phyloP scores from a whole-genome alignment of 768 basidiomycete species.

The Termitomyces eurrhizus region DNA sequence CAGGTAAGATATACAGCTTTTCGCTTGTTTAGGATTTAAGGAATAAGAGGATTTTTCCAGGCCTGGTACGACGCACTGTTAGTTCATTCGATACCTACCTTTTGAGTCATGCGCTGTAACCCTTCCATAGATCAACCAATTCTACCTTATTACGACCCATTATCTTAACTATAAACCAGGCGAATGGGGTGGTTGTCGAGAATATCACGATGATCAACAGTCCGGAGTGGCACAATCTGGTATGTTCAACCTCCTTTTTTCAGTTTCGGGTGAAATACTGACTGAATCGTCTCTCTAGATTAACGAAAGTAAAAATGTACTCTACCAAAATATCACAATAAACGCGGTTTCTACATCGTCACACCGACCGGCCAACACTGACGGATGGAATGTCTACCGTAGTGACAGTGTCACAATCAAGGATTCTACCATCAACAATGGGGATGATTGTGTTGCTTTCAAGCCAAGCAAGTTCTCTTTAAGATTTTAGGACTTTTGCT shows the following conservation, averaged over 20 bases:
- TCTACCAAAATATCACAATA: conserved; percentile 44
- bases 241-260: conserved; percentile 15
- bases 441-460: conserved; percentile 59
- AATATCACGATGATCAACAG: conserved; percentile 46
- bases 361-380: conserved; percentile 44
- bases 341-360: conserved; percentile 41
- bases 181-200: conserved; percentile 40
- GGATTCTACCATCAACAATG: conserved; percentile 50
- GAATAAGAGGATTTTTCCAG: conserved; percentile 19
- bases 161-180: conserved; percentile 51
- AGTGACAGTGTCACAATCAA: conserved; percentile 45
- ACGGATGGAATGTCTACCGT: conserved; percentile 64
- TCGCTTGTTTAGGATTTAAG: background rate
- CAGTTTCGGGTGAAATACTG: background rate
- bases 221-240: conserved; percentile 52
- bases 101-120: background rate
- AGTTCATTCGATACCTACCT: conserved; percentile 2
- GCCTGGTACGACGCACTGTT: conserved; percentile 55
- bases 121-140: conserved; percentile 34
- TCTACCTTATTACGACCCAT: conserved; percentile 49
- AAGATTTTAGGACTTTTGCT: background rate
- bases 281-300: conserved; percentile 26
- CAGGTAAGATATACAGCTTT: conserved; percentile 35
- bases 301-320: conserved; percentile 43
- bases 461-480: conserved; percentile 38